phyloP scores from a whole-genome alignment of 1,284 basidiomycete species.

The Fomitiporia mediterranea region DNA sequence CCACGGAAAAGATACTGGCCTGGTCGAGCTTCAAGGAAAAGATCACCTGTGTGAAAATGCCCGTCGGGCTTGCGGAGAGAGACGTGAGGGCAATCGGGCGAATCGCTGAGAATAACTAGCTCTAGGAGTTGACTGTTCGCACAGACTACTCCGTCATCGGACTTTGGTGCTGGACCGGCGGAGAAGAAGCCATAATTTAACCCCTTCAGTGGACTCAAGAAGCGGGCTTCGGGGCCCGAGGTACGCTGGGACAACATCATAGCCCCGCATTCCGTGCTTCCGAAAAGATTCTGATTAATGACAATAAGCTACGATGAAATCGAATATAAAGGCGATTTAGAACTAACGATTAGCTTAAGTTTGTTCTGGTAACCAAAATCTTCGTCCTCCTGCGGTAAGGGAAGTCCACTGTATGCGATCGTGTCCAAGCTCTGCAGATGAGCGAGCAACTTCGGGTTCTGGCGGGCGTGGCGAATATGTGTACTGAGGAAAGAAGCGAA shows the following conservation, averaged over 20 bases:
- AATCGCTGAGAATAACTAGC: constrained; percentile 57
- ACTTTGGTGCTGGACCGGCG: constrained; percentile 34
- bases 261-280: constrained; percentile 66
- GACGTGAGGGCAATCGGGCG: constrained; percentile 60
- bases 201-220: constrained; percentile 50
- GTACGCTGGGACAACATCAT: constrained; percentile 53
- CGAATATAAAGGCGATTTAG: constrained; percentile 17
- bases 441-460: constrained; percentile 55
- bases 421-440: constrained; percentile 53
- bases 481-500: constrained; percentile 61
- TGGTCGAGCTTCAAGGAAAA: constrained; percentile 55
- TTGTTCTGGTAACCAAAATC: constrained; percentile 55
- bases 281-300: constrained; percentile 54
- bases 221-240: constrained; percentile 39
- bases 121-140: constrained; percentile 50
- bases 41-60: constrained; percentile 69
- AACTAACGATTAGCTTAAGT: constrained; percentile 50
- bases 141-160: constrained; percentile 45
- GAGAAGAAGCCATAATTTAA: constrained; percentile 58
- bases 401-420: constrained; percentile 56
- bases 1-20: constrained; percentile 60
- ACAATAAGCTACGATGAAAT: constrained; percentile 15
- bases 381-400: constrained; percentile 59
- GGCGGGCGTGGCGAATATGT: constrained; percentile 56
- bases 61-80: constrained; percentile 54